These are phyloP conservation scores for Polygonum aviculare DNA, from an alignment of 148 eudicot genomes.

Conservation along the genomic window DNA sequence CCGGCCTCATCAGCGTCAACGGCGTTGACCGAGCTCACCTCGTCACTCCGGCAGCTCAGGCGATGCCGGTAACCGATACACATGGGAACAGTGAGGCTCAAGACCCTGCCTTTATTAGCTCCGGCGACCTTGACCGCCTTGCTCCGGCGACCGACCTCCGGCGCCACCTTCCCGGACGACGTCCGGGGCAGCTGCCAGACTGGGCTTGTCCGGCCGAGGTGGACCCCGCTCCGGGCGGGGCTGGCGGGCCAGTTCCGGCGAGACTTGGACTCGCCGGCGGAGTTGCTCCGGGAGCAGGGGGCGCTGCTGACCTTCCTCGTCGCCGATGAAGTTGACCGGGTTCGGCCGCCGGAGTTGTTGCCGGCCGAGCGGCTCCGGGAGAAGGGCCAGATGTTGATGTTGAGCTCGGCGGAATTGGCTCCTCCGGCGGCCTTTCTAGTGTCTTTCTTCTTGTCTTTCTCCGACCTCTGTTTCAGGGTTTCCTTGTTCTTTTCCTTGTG, in stretches of 20 bases:
- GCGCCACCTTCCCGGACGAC: slow-evolving; percentile 6
- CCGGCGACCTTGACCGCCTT: slow-evolving; percentile 4
- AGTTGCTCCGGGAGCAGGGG: slow-evolving; percentile 91
- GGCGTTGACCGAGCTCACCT: slow-evolving; percentile 16
- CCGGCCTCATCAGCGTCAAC: not conserved
- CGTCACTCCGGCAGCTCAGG: slow-evolving; percentile 45
- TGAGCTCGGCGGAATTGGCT: slow-evolving; percentile 50
- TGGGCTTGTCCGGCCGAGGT: slow-evolving; percentile 77
- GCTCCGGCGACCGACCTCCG: slow-evolving; percentile 25
- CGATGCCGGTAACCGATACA: slow-evolving; percentile 60
- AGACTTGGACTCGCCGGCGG: slow-evolving; percentile 70
- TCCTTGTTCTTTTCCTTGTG: slow-evolving; percentile 7
- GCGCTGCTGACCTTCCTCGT: slow-evolving; percentile 76
- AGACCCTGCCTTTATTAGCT: slow-evolving; percentile 22
- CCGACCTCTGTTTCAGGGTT: slow-evolving; percentile 2
- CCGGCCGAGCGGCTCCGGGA: slow-evolving; percentile 89
- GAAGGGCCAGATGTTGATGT: slow-evolving; percentile 89
- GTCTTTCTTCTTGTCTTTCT: slow-evolving; percentile 25
- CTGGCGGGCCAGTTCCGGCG: slow-evolving; percentile 42
- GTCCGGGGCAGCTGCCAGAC: slow-evolving; percentile 63
- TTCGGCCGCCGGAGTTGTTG: slow-evolving; percentile 38
- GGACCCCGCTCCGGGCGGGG: slow-evolving; percentile 51
- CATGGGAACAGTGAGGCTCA: slow-evolving; percentile 65
- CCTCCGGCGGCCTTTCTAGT: slow-evolving; percentile 13
- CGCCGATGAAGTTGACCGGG: slow-evolving; percentile 21